Conservation (phyloP, 148 eudicot species). For the Beta vulgaris region DNA sequence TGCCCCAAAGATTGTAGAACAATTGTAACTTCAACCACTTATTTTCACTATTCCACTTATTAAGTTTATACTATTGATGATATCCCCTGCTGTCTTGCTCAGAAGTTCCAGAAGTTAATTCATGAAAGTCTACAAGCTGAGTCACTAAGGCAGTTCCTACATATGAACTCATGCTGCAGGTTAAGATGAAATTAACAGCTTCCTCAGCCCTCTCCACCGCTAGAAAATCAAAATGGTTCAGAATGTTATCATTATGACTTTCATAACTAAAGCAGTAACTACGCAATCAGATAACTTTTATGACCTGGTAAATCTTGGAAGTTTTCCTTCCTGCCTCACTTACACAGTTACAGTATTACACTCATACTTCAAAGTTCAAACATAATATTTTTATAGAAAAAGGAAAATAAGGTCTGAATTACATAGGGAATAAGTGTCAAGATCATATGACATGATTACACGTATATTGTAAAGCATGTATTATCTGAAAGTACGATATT, state of each 20-base stretch:
- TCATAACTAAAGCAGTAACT: neutral
- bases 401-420: neutral
- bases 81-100: neutral
- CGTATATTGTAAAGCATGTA: neutral
- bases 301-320: neutral
- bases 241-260: neutral
- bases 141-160: neutral
- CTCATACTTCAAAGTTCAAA: too few relatives aligned
- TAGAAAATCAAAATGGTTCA: neutral
- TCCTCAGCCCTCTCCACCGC: neutral
- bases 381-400: neutral
- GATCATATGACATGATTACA: constrained; percentile 4
- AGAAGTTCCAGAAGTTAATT: neutral
- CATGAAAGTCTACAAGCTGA: neutral
- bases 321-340: neutral
- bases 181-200: neutral
- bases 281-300: neutral
- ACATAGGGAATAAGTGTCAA: neutral
- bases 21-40: neutral
- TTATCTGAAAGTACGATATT: neutral
- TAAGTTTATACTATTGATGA: neutral
- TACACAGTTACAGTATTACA: too few relatives aligned
- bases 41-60: neutral
- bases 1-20: neutral
- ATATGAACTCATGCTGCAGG: neutral